phyloP scores from a whole-genome alignment of 306 rosid species.

The Trifolium repens region DNA sequence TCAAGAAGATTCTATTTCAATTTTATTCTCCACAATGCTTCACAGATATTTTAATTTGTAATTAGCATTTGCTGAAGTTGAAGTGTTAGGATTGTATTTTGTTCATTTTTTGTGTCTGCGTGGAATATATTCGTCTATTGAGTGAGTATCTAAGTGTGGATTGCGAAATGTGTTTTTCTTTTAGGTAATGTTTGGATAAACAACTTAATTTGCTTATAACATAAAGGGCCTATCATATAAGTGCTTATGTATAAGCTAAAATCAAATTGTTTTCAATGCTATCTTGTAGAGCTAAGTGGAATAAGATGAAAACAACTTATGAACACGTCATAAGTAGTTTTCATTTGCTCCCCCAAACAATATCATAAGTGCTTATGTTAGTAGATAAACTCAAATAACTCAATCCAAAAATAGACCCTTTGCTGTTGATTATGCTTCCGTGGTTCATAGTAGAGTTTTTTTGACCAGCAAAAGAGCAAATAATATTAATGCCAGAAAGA shows the following conservation, averaged over 20 bases:
- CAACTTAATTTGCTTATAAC: background rate
- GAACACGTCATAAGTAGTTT: background rate
- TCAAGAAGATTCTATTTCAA: background rate
- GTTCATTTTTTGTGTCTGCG: background rate
- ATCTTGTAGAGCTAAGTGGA: background rate
- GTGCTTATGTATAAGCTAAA: background rate
- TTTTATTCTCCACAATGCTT: background rate
- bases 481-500: too few relatives aligned
- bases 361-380: background rate
- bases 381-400: background rate
- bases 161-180: background rate
- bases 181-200: background rate
- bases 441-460: background rate
- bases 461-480: too few relatives aligned
- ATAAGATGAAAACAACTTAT: background rate
- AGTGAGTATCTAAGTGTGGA: background rate
- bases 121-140: background rate
- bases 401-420: background rate
- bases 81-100: background rate
- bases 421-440: background rate
- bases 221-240: too few relatives aligned
- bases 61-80: background rate
- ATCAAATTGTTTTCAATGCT: background rate
- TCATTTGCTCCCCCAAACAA: background rate
- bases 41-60: background rate